Evolutionary conservation across 441 rosid genomes (phyloP), one percentile per base, ranked within the genome.

Genomic region (Codiaeum variegatum): DNA sequence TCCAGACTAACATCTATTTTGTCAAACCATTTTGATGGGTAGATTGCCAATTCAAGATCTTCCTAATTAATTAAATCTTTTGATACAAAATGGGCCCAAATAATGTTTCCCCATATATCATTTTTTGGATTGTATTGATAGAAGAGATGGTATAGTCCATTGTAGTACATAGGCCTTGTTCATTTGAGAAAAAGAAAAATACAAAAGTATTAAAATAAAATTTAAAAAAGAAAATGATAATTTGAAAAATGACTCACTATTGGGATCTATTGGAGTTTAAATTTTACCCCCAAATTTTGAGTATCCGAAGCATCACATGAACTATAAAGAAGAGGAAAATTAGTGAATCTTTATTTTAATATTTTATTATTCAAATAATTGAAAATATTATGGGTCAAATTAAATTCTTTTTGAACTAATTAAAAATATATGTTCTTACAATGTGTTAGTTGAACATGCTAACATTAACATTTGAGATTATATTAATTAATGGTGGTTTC

Each of bases 41-140:
- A 81, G 9, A 94, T 72, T 0, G 99, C 97, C 1, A 77, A 86
- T 42, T 89, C 88, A 0, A 94, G 86, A 2, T 93, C 80, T 60
- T 72, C 52, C 99, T 98, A 94, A 24, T 87, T 92, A 61, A 94
- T 71, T 75, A 94, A 73, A 75, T 94, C 99, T 66, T 65, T 90
- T 0, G 99, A 94, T 0, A 91, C 88, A 0, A 97, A 92, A 79
- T 94, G 99, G 2, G 96, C 99, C 99, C 99, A 94, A 0, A 94
- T 86, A 6, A 92, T 92, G 77, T 92, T 88, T 13, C 98, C 99
- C 98, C 98, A 94, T 1, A 92, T 94, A 2, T 94, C 85, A 18
- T 94, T 89, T 40, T 90, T 82, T 13, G 99, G 91, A 66, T 94
- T 94, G 74, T 92, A 92, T 47, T 94, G 98, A 75, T 94, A 94